Base-by-base conservation (phyloP, 2,329 filamentous ascomycete species). In the Cercospora berteroae region DNA sequence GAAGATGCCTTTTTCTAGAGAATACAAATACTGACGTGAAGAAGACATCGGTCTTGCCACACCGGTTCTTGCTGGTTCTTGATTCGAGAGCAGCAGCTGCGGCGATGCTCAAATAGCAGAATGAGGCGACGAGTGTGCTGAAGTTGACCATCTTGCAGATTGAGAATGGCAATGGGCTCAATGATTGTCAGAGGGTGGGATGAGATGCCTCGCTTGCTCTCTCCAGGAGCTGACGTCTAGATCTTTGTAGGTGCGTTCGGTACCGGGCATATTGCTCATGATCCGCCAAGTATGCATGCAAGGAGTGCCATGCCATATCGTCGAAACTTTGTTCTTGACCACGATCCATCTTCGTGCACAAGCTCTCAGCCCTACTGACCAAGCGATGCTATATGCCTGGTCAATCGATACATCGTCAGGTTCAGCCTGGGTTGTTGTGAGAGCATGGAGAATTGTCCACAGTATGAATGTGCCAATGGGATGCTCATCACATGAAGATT, bases 11-110 rank as follows among this genome's bases (percentile, higher is more conserved):
- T 4, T 10, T 2, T 1, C 16, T 29, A 23, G 27, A 29, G 16
- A 4, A 23, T 62, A 23, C 1, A 4, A 42, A n/a, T 16, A 50
- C 59, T 62, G 16, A 62, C 59, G 59, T 62, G 42, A 62, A 50
- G 59, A 48, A 62, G 20, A 62, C 23, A 10, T 62, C 59, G 23
- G 42, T 48, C 42, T 62, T 50, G 36, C 59, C 59, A n/a, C 59
- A 62, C 2, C 59, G 39, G 25, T 62, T 50, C 42, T 48, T 62
- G 59, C 39, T 33, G 16, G 18, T 31, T 42, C 39, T 7, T 29
- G 59, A 7, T 50, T 48, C 58, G 16, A 50, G 20, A 3, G 42
- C 36, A 42, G 59, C 59, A 7, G 42, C 13, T 12, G 12, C 12
- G 8, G 42, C 59, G 7, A 50, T 5, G 23, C 36, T 48, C 20